Conservation (phyloP, 768 basidiomycete genomes). For the Russula sp. region DNA sequence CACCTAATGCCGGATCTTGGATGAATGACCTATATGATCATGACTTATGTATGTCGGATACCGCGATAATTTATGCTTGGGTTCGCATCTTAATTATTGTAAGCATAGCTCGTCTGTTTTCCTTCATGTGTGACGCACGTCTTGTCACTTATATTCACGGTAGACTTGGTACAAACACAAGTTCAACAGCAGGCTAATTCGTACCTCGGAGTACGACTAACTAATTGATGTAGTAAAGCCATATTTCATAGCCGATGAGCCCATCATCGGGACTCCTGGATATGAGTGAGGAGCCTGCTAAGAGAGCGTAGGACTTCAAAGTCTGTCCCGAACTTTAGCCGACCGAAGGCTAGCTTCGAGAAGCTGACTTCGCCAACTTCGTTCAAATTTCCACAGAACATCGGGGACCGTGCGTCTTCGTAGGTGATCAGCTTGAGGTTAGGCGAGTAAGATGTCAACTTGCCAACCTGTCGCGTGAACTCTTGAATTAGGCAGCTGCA, state of each 20-base stretch:
- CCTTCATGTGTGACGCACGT: constrained; percentile 10
- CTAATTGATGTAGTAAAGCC: background rate
- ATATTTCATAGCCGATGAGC: background rate
- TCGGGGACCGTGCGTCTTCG: background rate
- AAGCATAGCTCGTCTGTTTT: constrained; percentile 18
- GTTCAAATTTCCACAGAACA: background rate
- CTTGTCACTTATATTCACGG: constrained; percentile 9
- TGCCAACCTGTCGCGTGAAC: background rate
- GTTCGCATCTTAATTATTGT: constrained; percentile 8
- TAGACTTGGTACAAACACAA: constrained; percentile 5
- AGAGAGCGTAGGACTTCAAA: background rate
- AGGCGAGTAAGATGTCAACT: background rate
- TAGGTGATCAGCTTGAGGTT: background rate
- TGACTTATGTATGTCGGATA: constrained; percentile 14
- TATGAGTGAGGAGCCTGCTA: too few species aligned
- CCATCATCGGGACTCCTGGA: background rate
- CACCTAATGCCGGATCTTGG: background rate
- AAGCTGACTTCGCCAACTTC: background rate
- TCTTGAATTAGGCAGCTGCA: background rate
- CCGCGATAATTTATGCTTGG: constrained; percentile 9
- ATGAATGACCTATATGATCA: background rate
- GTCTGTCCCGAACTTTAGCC: background rate
- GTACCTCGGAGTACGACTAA: constrained; percentile 6
- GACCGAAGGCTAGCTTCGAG: background rate
- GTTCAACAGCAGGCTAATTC: constrained; percentile 5